Percentiles rank a stretch among this genome's conserved stretches.
Evolutionary conservation across 192 early-diverging fungal genomes (phyloP).

Genomic region (Oehlia diaphana): DNA sequence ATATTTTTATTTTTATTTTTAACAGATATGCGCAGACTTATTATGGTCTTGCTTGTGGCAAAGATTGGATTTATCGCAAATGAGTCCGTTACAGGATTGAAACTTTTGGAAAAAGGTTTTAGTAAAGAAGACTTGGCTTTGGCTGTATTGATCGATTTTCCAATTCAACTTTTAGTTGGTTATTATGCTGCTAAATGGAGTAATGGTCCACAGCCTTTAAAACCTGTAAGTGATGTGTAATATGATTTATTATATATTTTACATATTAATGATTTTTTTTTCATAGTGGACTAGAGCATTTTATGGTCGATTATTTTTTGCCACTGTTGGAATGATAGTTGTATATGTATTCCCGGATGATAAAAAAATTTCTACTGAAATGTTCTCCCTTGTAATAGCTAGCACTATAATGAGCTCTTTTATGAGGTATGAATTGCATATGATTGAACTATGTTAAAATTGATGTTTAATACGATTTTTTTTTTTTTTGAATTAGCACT

Average conservation of each 20-base stretch:
- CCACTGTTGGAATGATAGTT: slow-evolving; percentile 79
- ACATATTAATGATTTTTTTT: not conserved
- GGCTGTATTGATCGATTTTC: slow-evolving; percentile 93
- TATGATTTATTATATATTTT: not conserved
- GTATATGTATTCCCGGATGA: slow-evolving; percentile 76
- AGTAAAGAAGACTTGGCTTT: slow-evolving; percentile 94
- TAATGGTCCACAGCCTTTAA: slow-evolving; percentile 77
- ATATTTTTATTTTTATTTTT: not conserved
- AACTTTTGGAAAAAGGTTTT: slow-evolving; percentile 93
- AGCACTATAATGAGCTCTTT: slow-evolving; percentile 84
- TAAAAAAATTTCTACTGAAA: slow-evolving; percentile 58
- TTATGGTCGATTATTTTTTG: slow-evolving; percentile 78
- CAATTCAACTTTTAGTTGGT: slow-evolving; percentile 94
- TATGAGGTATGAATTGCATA: slow-evolving; percentile 51
- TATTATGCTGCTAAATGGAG: slow-evolving; percentile 98
- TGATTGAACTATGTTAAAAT: not conserved
- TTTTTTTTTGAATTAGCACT: slow-evolving; percentile 49
- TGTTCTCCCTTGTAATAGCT: slow-evolving; percentile 78
- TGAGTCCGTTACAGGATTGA: slow-evolving; percentile 91
- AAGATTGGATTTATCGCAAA: slow-evolving; percentile 97
- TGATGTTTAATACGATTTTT: not conserved
- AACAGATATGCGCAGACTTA: slow-evolving; percentile 85
- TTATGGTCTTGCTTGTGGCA: slow-evolving; percentile 75
- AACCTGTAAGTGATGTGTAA: slow-evolving; percentile 59
- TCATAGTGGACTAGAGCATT: slow-evolving; percentile 87